Percentiles rank a stretch among this genome's conserved stretches.
These are phyloP conservation scores for Colletotrichum plurivorum DNA, from an alignment of 2,329 filamentous ascomycete genomes.

Conservation along the genomic window DNA sequence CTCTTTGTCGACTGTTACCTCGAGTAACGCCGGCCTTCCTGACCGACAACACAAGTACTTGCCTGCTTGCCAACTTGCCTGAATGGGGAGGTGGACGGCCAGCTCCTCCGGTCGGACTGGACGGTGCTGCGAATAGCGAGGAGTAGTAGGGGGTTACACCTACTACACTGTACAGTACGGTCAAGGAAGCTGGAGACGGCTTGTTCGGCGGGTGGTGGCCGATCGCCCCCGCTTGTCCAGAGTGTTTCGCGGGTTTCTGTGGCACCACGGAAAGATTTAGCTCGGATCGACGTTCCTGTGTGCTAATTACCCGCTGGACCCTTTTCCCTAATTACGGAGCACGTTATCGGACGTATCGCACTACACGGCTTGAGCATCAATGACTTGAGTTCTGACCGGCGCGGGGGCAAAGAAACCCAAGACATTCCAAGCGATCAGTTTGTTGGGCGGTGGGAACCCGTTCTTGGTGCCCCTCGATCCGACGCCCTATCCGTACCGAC, in stretches of 20 bases:
- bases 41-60: neutral
- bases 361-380: neutral
- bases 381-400: slow-evolving; percentile 2
- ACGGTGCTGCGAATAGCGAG: too few species aligned
- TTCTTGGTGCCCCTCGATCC: neutral
- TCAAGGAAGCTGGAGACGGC: neutral
- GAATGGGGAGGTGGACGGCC: slow-evolving; percentile 15
- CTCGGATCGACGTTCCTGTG: slow-evolving; percentile 34
- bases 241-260: slow-evolving; percentile 28
- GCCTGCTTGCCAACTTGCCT: slow-evolving; percentile 2
- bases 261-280: slow-evolving; percentile 32
- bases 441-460: neutral
- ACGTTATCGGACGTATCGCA: slow-evolving; percentile 28
- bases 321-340: slow-evolving; percentile 31
- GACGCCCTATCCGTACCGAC: slow-evolving; percentile 4
- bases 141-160: too few species aligned
- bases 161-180: too few species aligned
- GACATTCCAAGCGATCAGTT: neutral
- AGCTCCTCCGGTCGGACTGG: too few species aligned
- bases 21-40: neutral
- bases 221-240: slow-evolving; percentile 25
- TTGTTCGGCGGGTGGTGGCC: slow-evolving; percentile 16
- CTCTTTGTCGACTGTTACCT: slow-evolving; percentile 12
- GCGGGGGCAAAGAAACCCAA: neutral
- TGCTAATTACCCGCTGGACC: slow-evolving; percentile 32